Conservation (phyloP, 164 flowering plant genomes). For the Macadamia tetraphylla region DNA sequence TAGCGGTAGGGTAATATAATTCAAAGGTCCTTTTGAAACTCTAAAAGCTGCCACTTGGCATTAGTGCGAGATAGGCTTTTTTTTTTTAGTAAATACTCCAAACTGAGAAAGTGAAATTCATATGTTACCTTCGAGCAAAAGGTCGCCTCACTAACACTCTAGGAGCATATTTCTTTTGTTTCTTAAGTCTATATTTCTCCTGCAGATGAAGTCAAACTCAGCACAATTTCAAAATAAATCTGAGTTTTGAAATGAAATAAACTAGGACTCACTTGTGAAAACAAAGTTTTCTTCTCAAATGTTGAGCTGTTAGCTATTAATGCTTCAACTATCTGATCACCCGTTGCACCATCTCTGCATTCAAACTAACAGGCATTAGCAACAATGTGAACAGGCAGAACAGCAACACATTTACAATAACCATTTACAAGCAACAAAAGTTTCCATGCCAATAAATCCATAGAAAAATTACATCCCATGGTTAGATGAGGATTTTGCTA, state of each 20-base stretch:
- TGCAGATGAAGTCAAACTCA: conserved; percentile 31
- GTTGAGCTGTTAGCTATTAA: conserved; percentile 90
- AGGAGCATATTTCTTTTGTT: conserved; percentile 97
- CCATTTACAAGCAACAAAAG: background rate
- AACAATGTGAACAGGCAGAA: background rate
- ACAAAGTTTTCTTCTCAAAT: conserved; percentile 77
- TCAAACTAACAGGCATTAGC: conserved; percentile 11
- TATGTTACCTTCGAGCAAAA: conserved; percentile 64
- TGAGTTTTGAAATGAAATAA: background rate
- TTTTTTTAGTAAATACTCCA: background rate
- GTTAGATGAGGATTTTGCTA: background rate
- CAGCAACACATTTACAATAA: background rate
- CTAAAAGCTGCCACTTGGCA: background rate
- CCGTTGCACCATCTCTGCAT: conserved; percentile 80
- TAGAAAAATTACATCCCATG: background rate
- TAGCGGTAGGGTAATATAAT: background rate
- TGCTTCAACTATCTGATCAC: conserved; percentile 86
- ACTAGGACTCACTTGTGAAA: conserved; percentile 67
- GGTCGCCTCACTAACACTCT: conserved; percentile 88
- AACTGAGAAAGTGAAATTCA: background rate
- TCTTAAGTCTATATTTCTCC: conserved; percentile 84
- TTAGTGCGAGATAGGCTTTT: background rate
- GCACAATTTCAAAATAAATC: conserved; percentile 5
- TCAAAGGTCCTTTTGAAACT: background rate
- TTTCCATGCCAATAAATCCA: background rate